Evolutionary conservation across 345 rosid species (phyloP).

Genomic region (Psidium guajava): DNA sequence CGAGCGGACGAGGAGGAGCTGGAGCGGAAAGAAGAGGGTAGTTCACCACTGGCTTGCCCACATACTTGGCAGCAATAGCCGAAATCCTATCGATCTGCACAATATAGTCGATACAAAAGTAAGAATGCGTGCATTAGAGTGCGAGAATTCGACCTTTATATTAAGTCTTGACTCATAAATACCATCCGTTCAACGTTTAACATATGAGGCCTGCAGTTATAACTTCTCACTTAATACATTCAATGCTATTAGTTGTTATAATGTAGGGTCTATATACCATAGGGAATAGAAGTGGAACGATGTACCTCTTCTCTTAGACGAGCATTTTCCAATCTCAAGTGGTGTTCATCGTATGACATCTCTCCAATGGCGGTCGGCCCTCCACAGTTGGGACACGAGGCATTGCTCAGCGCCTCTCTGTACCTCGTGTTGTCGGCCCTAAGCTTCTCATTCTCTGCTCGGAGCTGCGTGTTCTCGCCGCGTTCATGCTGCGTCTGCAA

Average conservation of each 20-base stretch:
- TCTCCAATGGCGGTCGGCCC: slow-evolving; percentile 92
- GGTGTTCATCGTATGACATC: slow-evolving; percentile 94
- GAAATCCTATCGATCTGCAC: slow-evolving; percentile 79
- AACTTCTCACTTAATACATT: not conserved
- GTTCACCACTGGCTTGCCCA: slow-evolving; percentile 80
- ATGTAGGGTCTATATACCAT: not conserved
- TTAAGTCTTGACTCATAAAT: not conserved
- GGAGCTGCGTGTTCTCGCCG: slow-evolving; percentile 69
- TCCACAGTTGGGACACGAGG: slow-evolving; percentile 93
- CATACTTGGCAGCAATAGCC: slow-evolving; percentile 87
- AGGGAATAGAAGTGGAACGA: not conserved
- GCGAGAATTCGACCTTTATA: not conserved
- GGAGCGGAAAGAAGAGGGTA: slow-evolving; percentile 64
- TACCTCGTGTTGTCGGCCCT: slow-evolving; percentile 78
- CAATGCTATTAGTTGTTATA: not conserved
- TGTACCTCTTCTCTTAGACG: slow-evolving; percentile 84
- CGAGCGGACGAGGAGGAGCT: slow-evolving; percentile 50
- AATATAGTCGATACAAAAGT: not conserved
- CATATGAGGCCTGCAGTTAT: not conserved
- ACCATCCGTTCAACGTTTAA: not conserved
- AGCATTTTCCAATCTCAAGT: slow-evolving; percentile 79
- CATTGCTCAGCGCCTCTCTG: slow-evolving; percentile 81
- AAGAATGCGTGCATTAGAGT: not conserved
- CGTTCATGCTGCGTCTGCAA: slow-evolving; percentile 85
- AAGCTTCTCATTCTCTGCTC: slow-evolving; percentile 80